phyloP scores from a whole-genome alignment of 2,329 filamentous ascomycete genomes.

The Cladorrhinum sp. region DNA sequence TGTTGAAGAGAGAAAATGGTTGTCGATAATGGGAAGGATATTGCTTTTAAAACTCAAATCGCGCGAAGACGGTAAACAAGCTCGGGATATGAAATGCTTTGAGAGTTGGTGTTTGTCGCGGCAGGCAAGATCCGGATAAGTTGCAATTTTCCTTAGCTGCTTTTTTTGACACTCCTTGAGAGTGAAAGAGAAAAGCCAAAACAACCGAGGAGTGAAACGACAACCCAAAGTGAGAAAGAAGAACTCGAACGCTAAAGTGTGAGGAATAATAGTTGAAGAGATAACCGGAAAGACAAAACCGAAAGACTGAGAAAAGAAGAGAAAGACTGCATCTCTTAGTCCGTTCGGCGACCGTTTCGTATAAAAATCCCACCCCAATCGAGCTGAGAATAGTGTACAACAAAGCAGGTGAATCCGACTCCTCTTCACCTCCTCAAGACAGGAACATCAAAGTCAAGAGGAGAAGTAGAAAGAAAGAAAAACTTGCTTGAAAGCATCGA shows the following conservation, averaged over 20 bases:
- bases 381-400: slow-evolving; percentile 30
- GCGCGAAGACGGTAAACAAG: neutral
- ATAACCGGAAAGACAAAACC: slow-evolving; percentile 2
- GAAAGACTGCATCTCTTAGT: slow-evolving; percentile 18
- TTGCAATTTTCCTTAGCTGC: too few relatives aligned
- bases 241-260: too few relatives aligned
- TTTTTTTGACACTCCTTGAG: too few relatives aligned
- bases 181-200: too few relatives aligned
- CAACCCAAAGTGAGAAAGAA: too few relatives aligned
- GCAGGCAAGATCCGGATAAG: neutral
- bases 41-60: neutral
- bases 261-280: neutral
- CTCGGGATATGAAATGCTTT: neutral
- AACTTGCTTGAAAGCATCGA: slow-evolving; percentile 23
- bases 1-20: neutral
- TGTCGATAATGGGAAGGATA: neutral
- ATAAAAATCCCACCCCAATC: slow-evolving; percentile 13
- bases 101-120: neutral
- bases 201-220: neutral
- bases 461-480: slow-evolving; percentile 17
- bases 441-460: slow-evolving; percentile 14
- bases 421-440: slow-evolving; percentile 9
- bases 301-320: slow-evolving; percentile 1
- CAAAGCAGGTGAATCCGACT: slow-evolving; percentile 22
- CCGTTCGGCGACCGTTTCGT: slow-evolving; percentile 13